Conservation (phyloP, 2,329 filamentous ascomycete species). For the Gyromitra esculenta region DNA sequence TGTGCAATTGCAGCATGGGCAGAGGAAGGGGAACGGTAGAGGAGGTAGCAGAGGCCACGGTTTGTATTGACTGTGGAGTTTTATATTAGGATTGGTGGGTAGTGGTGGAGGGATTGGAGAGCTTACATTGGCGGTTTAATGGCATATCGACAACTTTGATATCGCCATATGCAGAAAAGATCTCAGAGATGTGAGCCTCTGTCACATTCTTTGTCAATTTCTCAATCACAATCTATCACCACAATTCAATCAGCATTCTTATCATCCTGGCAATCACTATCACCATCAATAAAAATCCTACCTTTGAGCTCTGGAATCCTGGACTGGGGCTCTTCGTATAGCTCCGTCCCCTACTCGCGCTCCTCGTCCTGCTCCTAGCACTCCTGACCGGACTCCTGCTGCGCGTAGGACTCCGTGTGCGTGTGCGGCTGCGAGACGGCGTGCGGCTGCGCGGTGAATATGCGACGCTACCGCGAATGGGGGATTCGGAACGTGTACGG, state of each 20-base stretch:
- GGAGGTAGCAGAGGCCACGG: conserved; percentile 90
- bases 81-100: conserved; percentile 29
- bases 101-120: conserved; percentile 19
- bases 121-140: conserved; percentile 82
- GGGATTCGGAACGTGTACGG: conserved; percentile 50
- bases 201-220: conserved; percentile 95
- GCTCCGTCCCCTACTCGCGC: conserved; percentile 51
- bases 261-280: too few species aligned
- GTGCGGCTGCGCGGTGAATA: conserved; percentile 53
- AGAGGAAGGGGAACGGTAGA: conserved; percentile 78
- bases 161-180: conserved; percentile 86
- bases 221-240: conserved; percentile 85
- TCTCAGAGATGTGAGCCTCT: conserved; percentile 85
- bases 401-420: conserved; percentile 18
- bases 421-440: conserved; percentile 38
- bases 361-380: conserved; percentile 47
- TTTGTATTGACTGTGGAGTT: conserved; percentile 77
- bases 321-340: conserved; percentile 52
- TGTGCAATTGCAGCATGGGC: conserved; percentile 90
- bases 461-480: conserved; percentile 52
- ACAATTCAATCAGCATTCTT: background rate
- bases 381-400: conserved; percentile 39
- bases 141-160: conserved; percentile 91
- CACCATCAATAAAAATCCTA: conserved; percentile 15
- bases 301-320: conserved; percentile 56